Evolutionary conservation across 371 early-diverging fungal genomes (phyloP).

Genomic region (Mortierella sp.): DNA sequence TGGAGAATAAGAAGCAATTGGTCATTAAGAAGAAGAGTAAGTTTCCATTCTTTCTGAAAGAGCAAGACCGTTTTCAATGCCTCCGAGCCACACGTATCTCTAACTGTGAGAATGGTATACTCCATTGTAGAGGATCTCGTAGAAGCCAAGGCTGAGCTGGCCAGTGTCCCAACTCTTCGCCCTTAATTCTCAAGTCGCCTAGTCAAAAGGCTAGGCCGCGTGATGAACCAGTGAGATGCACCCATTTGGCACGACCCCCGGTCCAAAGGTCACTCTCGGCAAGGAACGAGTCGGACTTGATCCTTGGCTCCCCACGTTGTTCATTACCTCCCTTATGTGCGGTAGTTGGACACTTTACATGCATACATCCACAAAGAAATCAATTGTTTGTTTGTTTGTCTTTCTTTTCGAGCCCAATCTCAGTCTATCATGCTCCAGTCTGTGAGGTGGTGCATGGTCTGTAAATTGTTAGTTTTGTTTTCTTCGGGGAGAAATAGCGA

Average conservation of each 20-base stretch:
- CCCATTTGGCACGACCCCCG: not conserved
- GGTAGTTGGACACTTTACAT: not conserved
- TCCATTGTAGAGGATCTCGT: conserved; percentile 15
- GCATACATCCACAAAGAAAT: not conserved
- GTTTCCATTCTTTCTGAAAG: not conserved
- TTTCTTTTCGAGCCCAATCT: not conserved
- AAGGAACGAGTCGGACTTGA: not conserved
- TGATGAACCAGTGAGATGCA: not conserved
- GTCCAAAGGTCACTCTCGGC: not conserved
- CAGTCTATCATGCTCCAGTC: not conserved
- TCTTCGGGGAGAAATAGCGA: not conserved
- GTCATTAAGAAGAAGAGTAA: conserved; percentile 30
- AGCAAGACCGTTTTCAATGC: not conserved
- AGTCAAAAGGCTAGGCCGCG: not conserved
- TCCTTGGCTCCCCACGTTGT: not conserved
- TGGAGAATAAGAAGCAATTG: conserved; percentile 25
- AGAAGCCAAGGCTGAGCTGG: conserved; percentile 16
- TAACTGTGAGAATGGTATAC: not conserved
- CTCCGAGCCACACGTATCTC: not conserved
- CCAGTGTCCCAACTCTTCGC: conserved; percentile 1
- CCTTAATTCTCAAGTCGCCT: not conserved
- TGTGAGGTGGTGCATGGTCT: not conserved
- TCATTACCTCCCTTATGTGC: not conserved
- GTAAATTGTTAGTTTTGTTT: not conserved
- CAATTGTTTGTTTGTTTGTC: not conserved